These are phyloP conservation scores for Coemansia sp. DNA, from an alignment of 192 early-diverging fungal species.

Conservation along the genomic window DNA sequence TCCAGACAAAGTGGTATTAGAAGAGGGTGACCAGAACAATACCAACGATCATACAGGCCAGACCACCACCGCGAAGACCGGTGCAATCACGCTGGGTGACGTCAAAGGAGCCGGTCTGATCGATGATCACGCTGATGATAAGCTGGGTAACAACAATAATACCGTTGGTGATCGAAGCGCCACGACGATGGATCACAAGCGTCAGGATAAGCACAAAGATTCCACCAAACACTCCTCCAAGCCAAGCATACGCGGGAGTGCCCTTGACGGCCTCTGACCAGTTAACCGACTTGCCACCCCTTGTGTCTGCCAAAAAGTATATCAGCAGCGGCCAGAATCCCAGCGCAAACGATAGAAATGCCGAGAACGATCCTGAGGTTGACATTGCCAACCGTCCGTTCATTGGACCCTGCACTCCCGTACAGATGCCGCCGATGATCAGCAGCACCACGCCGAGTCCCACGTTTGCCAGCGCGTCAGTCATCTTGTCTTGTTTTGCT, in stretches of 20 bases:
- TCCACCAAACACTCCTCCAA: conserved; percentile 49
- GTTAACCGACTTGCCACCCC: conserved; percentile 48
- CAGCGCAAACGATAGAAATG: conserved; percentile 50
- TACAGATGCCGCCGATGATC: conserved; percentile 52
- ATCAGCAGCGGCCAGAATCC: conserved; percentile 56
- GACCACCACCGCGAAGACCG: conserved; percentile 46
- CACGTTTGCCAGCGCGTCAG: conserved; percentile 35
- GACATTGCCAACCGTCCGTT: conserved; percentile 50
- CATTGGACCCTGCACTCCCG: conserved; percentile 51
- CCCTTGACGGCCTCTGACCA: conserved; percentile 27
- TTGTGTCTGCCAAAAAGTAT: conserved; percentile 51
- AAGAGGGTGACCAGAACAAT: conserved; percentile 53
- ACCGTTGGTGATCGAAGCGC: conserved; percentile 52
- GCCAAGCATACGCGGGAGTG: conserved; percentile 47
- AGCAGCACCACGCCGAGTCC: conserved; percentile 46
- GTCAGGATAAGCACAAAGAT: conserved; percentile 54
- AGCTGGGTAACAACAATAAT: conserved; percentile 53
- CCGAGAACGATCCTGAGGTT: conserved; percentile 48
- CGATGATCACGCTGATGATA: conserved; percentile 50
- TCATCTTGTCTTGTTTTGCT: conserved; percentile 6
- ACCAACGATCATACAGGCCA: conserved; percentile 54
- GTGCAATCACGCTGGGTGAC: conserved; percentile 33
- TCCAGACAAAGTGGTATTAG: conserved; percentile 10
- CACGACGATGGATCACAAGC: conserved; percentile 52
- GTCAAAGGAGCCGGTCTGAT: conserved; percentile 42